Percentiles rank a stretch among this genome's conserved stretches.
Conservation (phyloP, 495 filamentous ascomycete species). For the Schizothecium vesticola region DNA sequence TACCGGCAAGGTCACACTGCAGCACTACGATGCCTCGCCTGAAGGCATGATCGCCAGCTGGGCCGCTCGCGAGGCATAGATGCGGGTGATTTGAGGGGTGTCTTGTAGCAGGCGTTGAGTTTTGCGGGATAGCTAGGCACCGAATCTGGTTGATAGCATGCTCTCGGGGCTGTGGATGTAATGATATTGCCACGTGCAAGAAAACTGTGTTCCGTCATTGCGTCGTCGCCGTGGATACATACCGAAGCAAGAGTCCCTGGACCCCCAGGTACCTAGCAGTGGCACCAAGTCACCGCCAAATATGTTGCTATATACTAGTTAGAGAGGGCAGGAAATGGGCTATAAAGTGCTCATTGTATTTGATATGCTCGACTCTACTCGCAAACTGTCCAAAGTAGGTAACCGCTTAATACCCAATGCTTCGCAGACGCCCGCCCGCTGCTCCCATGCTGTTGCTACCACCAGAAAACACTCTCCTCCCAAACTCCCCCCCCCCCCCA, state of each 20-base stretch:
- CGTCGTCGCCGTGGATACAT: neutral
- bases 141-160: neutral
- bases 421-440: neutral
- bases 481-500: neutral
- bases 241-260: too few relatives aligned
- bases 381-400: neutral
- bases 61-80: slow-evolving; percentile 65
- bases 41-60: slow-evolving; percentile 90
- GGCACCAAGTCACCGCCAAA: too few relatives aligned
- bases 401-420: neutral
- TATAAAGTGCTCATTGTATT: neutral
- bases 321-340: too few relatives aligned
- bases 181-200: neutral
- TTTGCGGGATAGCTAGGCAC: neutral
- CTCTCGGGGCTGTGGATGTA: neutral
- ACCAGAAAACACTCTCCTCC: neutral
- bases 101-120: neutral
- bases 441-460: neutral
- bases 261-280: too few relatives aligned
- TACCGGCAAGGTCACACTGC: slow-evolving; percentile 69
- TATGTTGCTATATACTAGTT: too few relatives aligned
- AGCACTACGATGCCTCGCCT: slow-evolving; percentile 81
- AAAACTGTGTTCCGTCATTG: neutral
- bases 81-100: neutral
- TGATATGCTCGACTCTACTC: neutral